A percentile compares a stretch with the other conserved stretches of the same genome.
phyloP scores from a whole-genome alignment of 495 filamentous ascomycete species.

The Cryomyces minteri region DNA sequence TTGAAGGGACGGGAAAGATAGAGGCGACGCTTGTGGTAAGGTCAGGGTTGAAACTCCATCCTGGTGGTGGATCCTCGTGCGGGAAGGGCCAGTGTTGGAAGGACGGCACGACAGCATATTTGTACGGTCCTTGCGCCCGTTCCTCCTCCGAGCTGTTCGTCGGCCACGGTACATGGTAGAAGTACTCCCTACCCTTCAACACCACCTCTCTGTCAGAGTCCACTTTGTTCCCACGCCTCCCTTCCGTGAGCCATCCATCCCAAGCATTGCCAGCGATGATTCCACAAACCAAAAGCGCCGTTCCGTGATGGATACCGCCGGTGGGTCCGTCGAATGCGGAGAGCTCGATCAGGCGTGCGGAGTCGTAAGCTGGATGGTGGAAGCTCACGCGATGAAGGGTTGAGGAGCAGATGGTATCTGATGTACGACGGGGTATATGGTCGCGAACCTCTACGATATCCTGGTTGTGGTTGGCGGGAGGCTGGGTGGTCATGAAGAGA shows the following conservation, averaged over 20 bases:
- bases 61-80: slow-evolving; percentile 1
- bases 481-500: not conserved
- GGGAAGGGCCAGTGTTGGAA: slow-evolving; percentile 8
- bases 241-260: not conserved
- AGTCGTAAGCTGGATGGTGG: not conserved
- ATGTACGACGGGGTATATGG: not conserved
- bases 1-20: not conserved
- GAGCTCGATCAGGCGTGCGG: not conserved
- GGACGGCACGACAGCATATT: slow-evolving; percentile 3
- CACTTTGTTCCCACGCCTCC: not conserved
- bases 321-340: not conserved
- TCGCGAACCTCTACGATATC: not conserved
- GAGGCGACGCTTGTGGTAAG: not conserved
- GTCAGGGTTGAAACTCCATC: not conserved
- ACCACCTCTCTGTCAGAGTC: not conserved
- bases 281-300: not conserved
- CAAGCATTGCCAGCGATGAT: not conserved
- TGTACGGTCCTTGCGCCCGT: not conserved
- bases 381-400: not conserved
- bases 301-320: not conserved
- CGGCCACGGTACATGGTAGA: not conserved
- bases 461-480: not conserved
- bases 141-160: not conserved
- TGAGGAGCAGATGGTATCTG: not conserved
- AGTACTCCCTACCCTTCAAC: slow-evolving; percentile 1